A percentile compares a stretch with the other conserved stretches of the same genome.
phyloP scores from a whole-genome alignment of 306 rosid species.

The Malus sieversii region DNA sequence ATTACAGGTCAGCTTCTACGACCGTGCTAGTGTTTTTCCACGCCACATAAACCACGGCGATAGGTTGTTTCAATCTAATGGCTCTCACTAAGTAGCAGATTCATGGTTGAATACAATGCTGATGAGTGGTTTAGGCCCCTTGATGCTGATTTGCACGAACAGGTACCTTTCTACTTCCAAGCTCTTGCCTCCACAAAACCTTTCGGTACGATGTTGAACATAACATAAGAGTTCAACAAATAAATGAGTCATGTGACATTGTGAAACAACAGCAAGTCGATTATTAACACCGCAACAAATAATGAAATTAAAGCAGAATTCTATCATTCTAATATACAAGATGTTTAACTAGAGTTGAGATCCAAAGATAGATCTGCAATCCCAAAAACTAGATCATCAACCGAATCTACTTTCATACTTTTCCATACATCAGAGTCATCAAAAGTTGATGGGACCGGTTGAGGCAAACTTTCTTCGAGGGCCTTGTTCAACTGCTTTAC shows the following conservation, averaged over 20 bases:
- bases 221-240: background rate
- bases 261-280: background rate
- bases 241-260: background rate
- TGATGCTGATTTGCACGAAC: background rate
- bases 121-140: constrained; percentile 6
- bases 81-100: background rate
- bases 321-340: background rate
- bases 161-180: background rate
- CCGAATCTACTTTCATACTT: constrained; percentile 23
- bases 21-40: background rate
- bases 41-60: background rate
- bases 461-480: constrained; percentile 29
- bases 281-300: background rate
- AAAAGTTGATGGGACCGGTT: constrained; percentile 17
- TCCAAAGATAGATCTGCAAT: constrained; percentile 48
- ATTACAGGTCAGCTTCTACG: constrained; percentile 20
- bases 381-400: constrained; percentile 34
- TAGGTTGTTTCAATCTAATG: background rate
- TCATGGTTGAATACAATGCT: constrained; percentile 2
- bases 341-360: constrained; percentile 5
- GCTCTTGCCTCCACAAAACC: background rate
- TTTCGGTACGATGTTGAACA: background rate
- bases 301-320: background rate
- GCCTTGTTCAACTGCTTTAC: constrained; percentile 44
- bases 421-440: constrained; percentile 23